Evolutionary conservation across 305 asterid genomes (phyloP), one percentile per base, ranked within the genome.

Genomic region (Solanum hybrid): DNA sequence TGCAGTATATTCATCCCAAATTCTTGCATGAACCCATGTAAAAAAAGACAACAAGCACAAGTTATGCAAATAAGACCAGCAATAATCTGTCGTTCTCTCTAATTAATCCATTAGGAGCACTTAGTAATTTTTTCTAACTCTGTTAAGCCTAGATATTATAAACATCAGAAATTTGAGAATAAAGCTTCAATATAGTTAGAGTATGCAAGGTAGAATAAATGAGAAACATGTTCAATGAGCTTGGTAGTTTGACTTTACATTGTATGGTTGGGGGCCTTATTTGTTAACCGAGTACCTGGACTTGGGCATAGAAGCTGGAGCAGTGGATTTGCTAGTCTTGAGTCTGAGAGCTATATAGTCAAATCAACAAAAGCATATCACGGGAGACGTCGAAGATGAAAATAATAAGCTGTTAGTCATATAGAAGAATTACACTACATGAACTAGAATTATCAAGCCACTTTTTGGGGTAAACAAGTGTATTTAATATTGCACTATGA

Each of bases 251-350:
- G 87, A 84, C 75, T 84, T 84, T 29, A 84, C 73, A 51, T 11
- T 84, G 29, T 84, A 31, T 20, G 75, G 37, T 51, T 31, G 38
- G 40, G 87, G 42, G 87, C 29, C 73, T 84, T 84, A 51, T 29
- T 84, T 84, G 75, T 51, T 84, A 51, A 27, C 73, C 13, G 29
- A 84, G 73, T 84, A 84, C 87, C 87, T 84, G 87, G 87, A 84
- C 87, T 84, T 51, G 87, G 87, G 73, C 40, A 31, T 20, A 84
- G 87, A 29, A 84, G 87, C 87, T 51, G 87, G 37, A 84, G 87
- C 40, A 84, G 75, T 29, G 87, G 87, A 84, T 84, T 84, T 84
- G 87, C 87, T 51, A 51, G 87, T 56, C 87, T 84, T 84, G 87
- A 84, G 75, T 51, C 64, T 11, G 87, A 51, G 42, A 84, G 75